Conservation (phyloP, 371 early-diverging fungal species). For the Mortierella sp. region DNA sequence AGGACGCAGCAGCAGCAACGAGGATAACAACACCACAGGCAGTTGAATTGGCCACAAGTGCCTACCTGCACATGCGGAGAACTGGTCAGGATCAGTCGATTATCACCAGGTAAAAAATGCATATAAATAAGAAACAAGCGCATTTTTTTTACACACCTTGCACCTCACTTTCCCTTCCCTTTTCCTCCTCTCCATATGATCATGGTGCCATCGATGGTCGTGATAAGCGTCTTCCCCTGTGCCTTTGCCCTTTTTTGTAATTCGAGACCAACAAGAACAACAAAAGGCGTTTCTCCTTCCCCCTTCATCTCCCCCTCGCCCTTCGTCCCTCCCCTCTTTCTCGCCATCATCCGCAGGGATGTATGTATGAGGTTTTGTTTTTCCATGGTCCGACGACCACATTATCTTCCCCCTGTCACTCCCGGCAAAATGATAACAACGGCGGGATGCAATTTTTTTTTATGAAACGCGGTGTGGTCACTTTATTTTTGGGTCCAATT, state of each 20-base stretch:
- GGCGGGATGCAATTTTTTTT: not conserved
- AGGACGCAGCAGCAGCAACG: not conserved
- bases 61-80: conserved; percentile 86
- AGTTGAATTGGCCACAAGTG: conserved; percentile 80
- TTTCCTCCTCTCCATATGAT: not conserved
- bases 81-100: conserved; percentile 87
- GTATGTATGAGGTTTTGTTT: not conserved
- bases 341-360: not conserved
- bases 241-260: not conserved
- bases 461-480: not conserved
- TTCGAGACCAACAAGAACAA: no score
- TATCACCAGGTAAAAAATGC: conserved; percentile 68
- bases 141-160: not conserved
- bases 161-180: not conserved
- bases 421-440: not conserved
- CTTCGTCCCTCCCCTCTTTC: not conserved
- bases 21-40: conserved; percentile 78
- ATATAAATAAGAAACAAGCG: not conserved
- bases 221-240: no score
- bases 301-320: not conserved
- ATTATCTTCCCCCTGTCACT: not conserved
- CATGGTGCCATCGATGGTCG: not conserved
- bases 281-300: not conserved
- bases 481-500: not conserved
- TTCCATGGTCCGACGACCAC: not conserved